Evolutionary conservation across 2,329 filamentous ascomycete species (phyloP).

Genomic region (Talaromyces sp.): DNA sequence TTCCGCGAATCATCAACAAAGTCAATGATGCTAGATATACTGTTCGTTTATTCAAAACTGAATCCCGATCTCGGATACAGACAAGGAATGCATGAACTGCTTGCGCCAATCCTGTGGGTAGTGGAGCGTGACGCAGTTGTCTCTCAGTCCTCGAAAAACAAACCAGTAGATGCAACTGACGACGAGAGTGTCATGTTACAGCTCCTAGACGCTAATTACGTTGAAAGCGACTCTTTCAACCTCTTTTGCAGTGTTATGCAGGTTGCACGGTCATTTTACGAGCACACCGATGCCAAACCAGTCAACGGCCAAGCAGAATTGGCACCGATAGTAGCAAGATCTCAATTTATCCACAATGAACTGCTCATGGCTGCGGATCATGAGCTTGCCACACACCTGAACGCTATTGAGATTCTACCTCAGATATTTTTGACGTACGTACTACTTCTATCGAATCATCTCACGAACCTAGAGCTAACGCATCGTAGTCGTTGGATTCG

Average conservation of each 20-base stretch:
- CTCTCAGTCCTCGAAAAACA: conserved; percentile 43
- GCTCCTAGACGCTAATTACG: conserved; percentile 67
- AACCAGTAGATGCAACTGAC: conserved; percentile 31
- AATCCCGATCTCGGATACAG: conserved; percentile 85
- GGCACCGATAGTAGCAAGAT: conserved; percentile 79
- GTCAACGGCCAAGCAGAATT: conserved; percentile 49
- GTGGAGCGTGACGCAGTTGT: conserved; percentile 77
- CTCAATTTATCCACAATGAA: conserved; percentile 80
- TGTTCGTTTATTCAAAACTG: conserved; percentile 93
- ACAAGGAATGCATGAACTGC: conserved; percentile 97
- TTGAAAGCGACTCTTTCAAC: conserved; percentile 89
- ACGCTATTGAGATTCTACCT: conserved; percentile 82
- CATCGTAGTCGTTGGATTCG: conserved; percentile 78
- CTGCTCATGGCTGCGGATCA: conserved; percentile 76
- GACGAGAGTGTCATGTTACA: conserved; percentile 59
- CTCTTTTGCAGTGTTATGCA: conserved; percentile 88
- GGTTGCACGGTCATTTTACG: conserved; percentile 80
- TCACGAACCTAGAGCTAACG: conserved; percentile 17
- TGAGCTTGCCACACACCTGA: conserved; percentile 77
- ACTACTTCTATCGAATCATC: not conserved
- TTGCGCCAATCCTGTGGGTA: conserved; percentile 85
- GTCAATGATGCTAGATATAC: conserved; percentile 76
- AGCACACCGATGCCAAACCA: conserved; percentile 56
- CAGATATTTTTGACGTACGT: conserved; percentile 91
- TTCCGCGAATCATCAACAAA: conserved; percentile 81